phyloP scores from a whole-genome alignment of 306 rosid genomes.

The Trifolium pratense region DNA sequence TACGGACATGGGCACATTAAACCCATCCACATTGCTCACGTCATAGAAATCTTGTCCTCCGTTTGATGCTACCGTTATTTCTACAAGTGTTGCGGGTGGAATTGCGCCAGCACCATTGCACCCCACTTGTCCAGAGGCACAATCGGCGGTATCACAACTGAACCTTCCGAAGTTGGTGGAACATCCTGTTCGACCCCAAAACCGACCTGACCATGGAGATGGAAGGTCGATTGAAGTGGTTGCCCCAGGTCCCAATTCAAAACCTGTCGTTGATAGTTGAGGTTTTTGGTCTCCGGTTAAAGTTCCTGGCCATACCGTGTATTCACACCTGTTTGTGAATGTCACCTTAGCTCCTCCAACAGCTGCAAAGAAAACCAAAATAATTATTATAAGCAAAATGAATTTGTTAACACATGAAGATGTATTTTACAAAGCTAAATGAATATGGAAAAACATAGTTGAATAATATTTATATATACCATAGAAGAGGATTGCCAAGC shows the following conservation, averaged over 20 bases:
- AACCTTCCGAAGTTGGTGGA: constrained; percentile 46
- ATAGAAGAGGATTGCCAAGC: constrained; percentile 48
- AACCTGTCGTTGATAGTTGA: constrained; percentile 57
- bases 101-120: constrained; percentile 63
- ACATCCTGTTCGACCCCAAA: constrained; percentile 67
- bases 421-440: neutral
- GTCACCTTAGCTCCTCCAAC: constrained; percentile 48
- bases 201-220: constrained; percentile 62
- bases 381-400: neutral
- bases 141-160: constrained; percentile 64
- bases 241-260: constrained; percentile 44
- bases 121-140: constrained; percentile 53
- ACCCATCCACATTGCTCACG: constrained; percentile 70
- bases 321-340: constrained; percentile 54
- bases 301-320: constrained; percentile 68
- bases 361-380: neutral
- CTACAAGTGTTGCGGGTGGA: constrained; percentile 56
- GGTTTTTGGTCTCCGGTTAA: constrained; percentile 51
- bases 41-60: constrained; percentile 68
- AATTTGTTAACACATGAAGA: neutral
- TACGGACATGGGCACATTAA: constrained; percentile 59
- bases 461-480: constrained; percentile 36
- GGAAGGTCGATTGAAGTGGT: constrained; percentile 39
- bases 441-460: neutral
- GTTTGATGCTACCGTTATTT: constrained; percentile 45